A percentile compares a stretch with the other conserved stretches of the same genome.
phyloP scores from a whole-genome alignment of 495 filamentous ascomycete genomes.

The Pyrenopolyporus hunteri region DNA sequence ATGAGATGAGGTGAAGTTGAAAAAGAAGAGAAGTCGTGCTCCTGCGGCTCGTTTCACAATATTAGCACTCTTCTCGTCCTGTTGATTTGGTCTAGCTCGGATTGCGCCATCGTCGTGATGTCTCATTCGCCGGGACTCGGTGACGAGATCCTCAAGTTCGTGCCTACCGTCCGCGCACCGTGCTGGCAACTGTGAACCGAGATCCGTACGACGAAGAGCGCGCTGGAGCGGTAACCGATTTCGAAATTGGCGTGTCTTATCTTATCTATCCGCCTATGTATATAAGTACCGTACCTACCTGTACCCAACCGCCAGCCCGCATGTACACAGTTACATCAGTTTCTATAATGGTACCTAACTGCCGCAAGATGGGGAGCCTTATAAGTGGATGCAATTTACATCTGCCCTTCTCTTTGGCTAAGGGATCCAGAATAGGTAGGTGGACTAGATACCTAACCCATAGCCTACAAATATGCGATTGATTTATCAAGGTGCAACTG shows the following conservation, averaged over 20 bases:
- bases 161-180: slow-evolving; percentile 15
- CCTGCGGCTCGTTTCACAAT: slow-evolving; percentile 39
- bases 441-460: not conserved
- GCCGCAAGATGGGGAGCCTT: too few relatives aligned
- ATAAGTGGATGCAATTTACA: not conserved
- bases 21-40: slow-evolving; percentile 29
- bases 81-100: slow-evolving; percentile 39
- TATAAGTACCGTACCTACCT: too few relatives aligned
- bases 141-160: slow-evolving; percentile 25
- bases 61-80: slow-evolving; percentile 26
- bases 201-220: slow-evolving; percentile 2
- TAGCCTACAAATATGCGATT: too few relatives aligned
- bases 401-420: slow-evolving; percentile 1
- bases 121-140: slow-evolving; percentile 27
- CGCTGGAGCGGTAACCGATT: too few relatives aligned
- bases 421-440: slow-evolving; percentile 15
- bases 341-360: too few relatives aligned
- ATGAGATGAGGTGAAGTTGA: slow-evolving; percentile 34
- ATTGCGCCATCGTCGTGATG: slow-evolving; percentile 40
- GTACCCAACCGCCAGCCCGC: too few relatives aligned
- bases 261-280: too few relatives aligned
- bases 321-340: too few relatives aligned
- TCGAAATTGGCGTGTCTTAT: too few relatives aligned
- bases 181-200: slow-evolving; percentile 19
- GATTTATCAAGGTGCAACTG: too few relatives aligned